Conservation (phyloP, 163 green algal species). For the Chloromonas sp. region DNA sequence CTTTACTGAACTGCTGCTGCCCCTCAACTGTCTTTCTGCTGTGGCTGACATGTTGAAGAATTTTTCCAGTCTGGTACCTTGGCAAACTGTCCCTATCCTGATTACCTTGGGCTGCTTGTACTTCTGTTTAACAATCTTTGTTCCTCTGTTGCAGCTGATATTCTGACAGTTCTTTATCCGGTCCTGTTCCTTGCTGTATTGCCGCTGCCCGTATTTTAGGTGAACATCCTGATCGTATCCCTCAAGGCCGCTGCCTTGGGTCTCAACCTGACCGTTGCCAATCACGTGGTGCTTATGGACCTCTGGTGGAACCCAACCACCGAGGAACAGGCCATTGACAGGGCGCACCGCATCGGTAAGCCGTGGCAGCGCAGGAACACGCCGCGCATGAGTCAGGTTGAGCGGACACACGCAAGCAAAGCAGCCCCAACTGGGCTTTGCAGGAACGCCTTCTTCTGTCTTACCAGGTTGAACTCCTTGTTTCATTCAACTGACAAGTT, state of each 20-base stretch:
- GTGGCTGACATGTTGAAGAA: too few relatives aligned
- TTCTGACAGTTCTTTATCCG: too few relatives aligned
- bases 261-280: constrained; percentile 80
- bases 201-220: not conserved
- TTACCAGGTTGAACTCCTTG: not conserved
- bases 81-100: too few relatives aligned
- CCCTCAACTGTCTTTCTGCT: too few relatives aligned
- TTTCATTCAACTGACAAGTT: not conserved
- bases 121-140: too few relatives aligned
- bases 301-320: constrained; percentile 55
- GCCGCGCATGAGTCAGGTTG: not conserved
- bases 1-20: too few relatives aligned
- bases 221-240: constrained; percentile 55
- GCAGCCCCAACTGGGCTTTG: too few relatives aligned
- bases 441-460: not conserved
- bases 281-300: constrained; percentile 83
- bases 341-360: constrained; percentile 81
- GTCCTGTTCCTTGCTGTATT: not conserved
- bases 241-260: constrained; percentile 78
- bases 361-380: not conserved
- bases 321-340: constrained; percentile 85
- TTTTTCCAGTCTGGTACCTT: too few relatives aligned
- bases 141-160: too few relatives aligned
- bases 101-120: too few relatives aligned
- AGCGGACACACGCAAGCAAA: not conserved